Evolutionary conservation across 306 rosid genomes (phyloP).

Genomic region (Benincasa hispida): DNA sequence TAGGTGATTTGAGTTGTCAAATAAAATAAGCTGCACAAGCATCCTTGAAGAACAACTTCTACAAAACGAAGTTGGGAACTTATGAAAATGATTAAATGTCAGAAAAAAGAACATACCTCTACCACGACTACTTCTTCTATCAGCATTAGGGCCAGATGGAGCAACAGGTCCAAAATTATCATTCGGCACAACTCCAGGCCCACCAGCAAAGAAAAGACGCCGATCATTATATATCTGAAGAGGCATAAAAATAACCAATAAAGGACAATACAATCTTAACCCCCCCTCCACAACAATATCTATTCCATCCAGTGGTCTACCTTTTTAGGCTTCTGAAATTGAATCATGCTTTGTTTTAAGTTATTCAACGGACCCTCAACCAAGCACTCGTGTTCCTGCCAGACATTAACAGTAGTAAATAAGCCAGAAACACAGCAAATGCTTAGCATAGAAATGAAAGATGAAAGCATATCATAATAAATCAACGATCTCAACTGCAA

Average conservation of each 20-base stretch:
- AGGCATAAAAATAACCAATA: background rate
- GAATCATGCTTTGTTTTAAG: conserved; percentile 98
- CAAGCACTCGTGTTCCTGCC: conserved; percentile 94
- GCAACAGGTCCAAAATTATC: conserved; percentile 59
- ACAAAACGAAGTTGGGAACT: background rate
- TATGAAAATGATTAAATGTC: background rate
- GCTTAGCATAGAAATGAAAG: background rate
- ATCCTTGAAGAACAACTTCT: background rate
- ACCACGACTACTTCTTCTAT: conserved; percentile 69
- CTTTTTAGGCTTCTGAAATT: conserved; percentile 98
- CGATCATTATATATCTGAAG: conserved; percentile 88
- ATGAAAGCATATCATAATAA: background rate
- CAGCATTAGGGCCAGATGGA: conserved; percentile 46
- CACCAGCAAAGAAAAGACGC: conserved; percentile 82
- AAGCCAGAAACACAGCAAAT: background rate
- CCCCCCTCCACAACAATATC: background rate
- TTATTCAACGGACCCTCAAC: conserved; percentile 97
- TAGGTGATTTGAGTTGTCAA: background rate
- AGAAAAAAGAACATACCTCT: conserved; percentile 53
- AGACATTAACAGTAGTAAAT: background rate
- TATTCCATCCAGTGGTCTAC: conserved; percentile 13
- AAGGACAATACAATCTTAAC: background rate
- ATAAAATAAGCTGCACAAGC: background rate
- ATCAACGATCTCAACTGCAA: background rate
- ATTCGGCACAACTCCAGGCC: conserved; percentile 71